A percentile compares a stretch with the other conserved stretches of the same genome.
These are phyloP conservation scores for Mucor racemosus DNA, from an alignment of 371 early-diverging fungal species.

Conservation along the genomic window DNA sequence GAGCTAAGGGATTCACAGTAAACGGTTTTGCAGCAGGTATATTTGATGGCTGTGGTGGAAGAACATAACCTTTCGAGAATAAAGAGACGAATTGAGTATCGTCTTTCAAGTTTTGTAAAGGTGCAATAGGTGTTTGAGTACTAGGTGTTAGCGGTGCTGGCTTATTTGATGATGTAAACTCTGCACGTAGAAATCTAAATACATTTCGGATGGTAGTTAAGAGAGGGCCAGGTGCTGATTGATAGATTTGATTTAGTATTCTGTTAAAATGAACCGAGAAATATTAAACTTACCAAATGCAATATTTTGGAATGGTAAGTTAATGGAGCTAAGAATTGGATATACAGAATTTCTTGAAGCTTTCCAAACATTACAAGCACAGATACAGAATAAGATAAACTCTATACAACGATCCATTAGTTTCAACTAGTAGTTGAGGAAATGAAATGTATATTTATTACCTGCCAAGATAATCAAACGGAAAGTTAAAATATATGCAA, in stretches of 20 bases:
- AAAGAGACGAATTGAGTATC: neutral
- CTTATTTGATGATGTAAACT: neutral
- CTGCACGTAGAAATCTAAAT: neutral
- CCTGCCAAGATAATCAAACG: neutral
- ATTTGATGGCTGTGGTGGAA: neutral
- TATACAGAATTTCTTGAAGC: neutral
- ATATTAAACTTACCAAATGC: constrained; percentile 2
- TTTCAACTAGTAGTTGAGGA: neutral
- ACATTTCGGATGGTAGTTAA: neutral
- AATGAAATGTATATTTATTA: neutral
- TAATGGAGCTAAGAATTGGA: neutral
- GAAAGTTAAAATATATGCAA: neutral
- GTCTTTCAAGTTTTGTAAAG: neutral
- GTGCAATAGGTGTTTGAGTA: neutral
- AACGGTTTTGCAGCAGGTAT: neutral
- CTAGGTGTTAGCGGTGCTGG: neutral
- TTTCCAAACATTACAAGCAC: constrained; percentile 8
- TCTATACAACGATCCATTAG: neutral
- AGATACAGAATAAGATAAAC: neutral
- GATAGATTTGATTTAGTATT: neutral
- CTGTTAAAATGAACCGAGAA: neutral
- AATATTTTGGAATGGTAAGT: neutral
- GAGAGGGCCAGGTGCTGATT: constrained; percentile 11
- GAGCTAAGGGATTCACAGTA: neutral
- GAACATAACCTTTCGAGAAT: neutral